A percentile compares a stretch with the other conserved stretches of the same genome.
These are phyloP conservation scores for Willaertia magna DNA, from an alignment of 208 protist genomes.

Conservation along the genomic window DNA sequence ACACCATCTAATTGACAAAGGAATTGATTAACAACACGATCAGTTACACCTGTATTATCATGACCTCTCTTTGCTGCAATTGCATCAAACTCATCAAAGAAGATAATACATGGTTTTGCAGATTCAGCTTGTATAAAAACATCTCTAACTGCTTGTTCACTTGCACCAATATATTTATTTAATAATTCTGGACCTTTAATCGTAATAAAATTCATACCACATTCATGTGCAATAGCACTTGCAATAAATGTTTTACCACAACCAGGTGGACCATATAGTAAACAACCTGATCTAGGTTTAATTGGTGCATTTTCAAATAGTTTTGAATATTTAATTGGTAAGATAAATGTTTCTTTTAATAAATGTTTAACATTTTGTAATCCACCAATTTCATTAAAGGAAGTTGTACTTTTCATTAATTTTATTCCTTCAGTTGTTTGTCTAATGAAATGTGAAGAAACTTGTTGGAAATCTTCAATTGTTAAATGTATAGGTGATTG, in stretches of 20 bases:
- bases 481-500: not conserved
- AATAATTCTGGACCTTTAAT: slow-evolving; percentile 68
- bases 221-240: slow-evolving; percentile 50
- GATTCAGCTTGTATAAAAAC: slow-evolving; percentile 56
- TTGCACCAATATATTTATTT: slow-evolving; percentile 75
- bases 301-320: slow-evolving; percentile 55
- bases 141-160: slow-evolving; percentile 51
- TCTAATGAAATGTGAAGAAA: not conserved
- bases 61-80: slow-evolving; percentile 64
- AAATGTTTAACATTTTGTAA: slow-evolving; percentile 41
- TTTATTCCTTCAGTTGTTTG: not conserved
- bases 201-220: slow-evolving; percentile 56
- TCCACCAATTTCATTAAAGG: slow-evolving; percentile 55
- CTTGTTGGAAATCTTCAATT: not conserved
- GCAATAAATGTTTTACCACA: slow-evolving; percentile 52
- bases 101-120: slow-evolving; percentile 63
- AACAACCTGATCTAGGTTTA: slow-evolving; percentile 48
- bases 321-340: slow-evolving; percentile 31
- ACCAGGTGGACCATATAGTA: slow-evolving; percentile 73
- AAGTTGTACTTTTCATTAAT: not conserved
- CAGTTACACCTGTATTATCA: slow-evolving; percentile 68
- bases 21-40: slow-evolving; percentile 92
- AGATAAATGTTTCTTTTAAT: slow-evolving; percentile 41
- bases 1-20: slow-evolving; percentile 96
- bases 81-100: slow-evolving; percentile 70